Evolutionary conservation across 1,284 basidiomycete genomes (phyloP).

Genomic region (Athelia sp.): DNA sequence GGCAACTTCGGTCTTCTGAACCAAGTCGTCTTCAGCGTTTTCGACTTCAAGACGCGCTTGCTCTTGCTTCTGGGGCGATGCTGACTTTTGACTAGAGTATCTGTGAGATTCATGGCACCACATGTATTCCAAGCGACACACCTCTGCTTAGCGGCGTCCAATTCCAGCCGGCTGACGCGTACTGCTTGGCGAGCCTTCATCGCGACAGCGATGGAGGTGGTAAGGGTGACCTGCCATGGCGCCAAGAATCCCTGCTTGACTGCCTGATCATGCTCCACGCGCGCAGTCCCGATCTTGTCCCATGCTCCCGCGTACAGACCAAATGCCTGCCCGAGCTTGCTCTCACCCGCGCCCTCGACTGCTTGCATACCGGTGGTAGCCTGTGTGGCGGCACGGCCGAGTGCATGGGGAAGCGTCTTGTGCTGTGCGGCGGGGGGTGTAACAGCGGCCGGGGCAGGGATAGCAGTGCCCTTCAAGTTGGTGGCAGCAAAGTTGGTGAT

Average conservation of each 20-base stretch:
- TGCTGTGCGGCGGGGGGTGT: slow-evolving; percentile 56
- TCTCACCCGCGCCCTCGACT: slow-evolving; percentile 43
- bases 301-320: slow-evolving; percentile 78
- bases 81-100: slow-evolving; percentile 65
- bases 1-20: slow-evolving; percentile 96
- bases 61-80: slow-evolving; percentile 74
- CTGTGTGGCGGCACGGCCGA: slow-evolving; percentile 75
- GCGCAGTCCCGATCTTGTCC: slow-evolving; percentile 85
- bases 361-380: slow-evolving; percentile 58
- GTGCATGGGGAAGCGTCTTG: slow-evolving; percentile 95
- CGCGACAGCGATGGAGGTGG: slow-evolving; percentile 77
- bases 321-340: slow-evolving; percentile 75
- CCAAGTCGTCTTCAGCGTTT: slow-evolving; percentile 93
- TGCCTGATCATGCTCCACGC: slow-evolving; percentile 77
- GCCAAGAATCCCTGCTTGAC: slow-evolving; percentile 76
- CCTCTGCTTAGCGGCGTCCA: slow-evolving; percentile 69
- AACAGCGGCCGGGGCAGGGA: slow-evolving; percentile 72
- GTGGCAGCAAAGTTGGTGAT: slow-evolving; percentile 84
- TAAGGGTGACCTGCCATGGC: slow-evolving; percentile 90
- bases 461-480: slow-evolving; percentile 86
- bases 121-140: slow-evolving; percentile 21
- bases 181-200: slow-evolving; percentile 91
- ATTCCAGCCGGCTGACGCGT: slow-evolving; percentile 72
- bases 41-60: slow-evolving; percentile 88
- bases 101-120: background rate